A percentile compares a stretch with the other conserved stretches of the same genome.
phyloP scores from a whole-genome alignment of 352 stramenopile species.

The Saprolegnia diclina region DNA sequence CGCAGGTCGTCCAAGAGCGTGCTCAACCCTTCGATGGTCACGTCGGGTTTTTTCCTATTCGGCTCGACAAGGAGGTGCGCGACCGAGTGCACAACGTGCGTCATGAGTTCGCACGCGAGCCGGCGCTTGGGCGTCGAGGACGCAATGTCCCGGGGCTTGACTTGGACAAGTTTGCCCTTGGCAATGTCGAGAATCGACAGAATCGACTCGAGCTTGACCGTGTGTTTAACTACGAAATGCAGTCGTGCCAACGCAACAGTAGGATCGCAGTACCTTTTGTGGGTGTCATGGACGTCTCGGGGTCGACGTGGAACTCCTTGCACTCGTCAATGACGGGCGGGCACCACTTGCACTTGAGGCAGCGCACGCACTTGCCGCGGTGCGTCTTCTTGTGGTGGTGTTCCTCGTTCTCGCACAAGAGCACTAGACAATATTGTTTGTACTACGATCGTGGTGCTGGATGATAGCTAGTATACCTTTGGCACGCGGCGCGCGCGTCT shows the following conservation, averaged over 20 bases:
- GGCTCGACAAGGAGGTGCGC: neutral
- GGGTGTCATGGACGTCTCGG: conserved; percentile 10
- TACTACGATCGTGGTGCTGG: neutral
- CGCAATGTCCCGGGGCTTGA: neutral
- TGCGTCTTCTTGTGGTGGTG: conserved; percentile 12
- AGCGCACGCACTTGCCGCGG: conserved; percentile 6
- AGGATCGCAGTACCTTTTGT: neutral
- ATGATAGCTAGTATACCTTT: conserved; percentile 4
- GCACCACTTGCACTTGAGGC: conserved; percentile 13
- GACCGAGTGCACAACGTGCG: conserved; percentile 1
- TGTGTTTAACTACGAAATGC: neutral
- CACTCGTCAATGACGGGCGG: conserved; percentile 5
- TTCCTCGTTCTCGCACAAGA: conserved; percentile 5
- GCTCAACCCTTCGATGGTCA: neutral
- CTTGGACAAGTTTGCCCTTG: conserved; percentile 6
- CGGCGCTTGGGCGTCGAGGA: neutral
- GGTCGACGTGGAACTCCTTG: conserved; percentile 8
- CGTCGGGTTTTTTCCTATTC: neutral
- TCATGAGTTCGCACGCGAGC: neutral
- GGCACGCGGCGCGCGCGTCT: neutral
- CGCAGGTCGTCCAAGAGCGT: neutral
- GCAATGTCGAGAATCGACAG: conserved; percentile 6
- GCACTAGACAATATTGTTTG: neutral
- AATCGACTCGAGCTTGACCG: conserved; percentile 10
- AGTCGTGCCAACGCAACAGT: too few species aligned